Evolutionary conservation across 352 stramenopile species (phyloP), one percentile per base, ranked within the genome.

Genomic region (Phytophthora pisi): DNA sequence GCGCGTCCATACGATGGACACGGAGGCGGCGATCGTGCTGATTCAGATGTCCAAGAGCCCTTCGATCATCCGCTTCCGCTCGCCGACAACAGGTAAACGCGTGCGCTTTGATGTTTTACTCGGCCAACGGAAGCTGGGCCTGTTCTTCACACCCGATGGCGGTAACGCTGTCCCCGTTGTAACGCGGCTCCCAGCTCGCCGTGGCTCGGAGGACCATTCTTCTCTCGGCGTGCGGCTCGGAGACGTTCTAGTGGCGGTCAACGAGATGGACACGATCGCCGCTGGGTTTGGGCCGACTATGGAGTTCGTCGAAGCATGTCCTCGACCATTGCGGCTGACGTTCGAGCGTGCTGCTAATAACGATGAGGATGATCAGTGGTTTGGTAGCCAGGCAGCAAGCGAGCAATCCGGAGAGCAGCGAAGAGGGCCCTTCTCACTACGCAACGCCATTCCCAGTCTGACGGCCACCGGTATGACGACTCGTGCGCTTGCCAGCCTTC

Each of bases 171-270:
- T 92, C 18, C 80, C 80, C 2, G 70, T 92, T 50, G 82, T 90
- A 13, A 80, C 74, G 49, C 61, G 71, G 23, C 57, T 86, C 42
- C 43, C 61, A 13, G 46, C 18, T 57, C 24, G 16, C 3, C 50
- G 36, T 15, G 56, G 11, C 31, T 49, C 50, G 30, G 55, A 8
- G 40, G 36, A 4, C 38, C 49, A 51, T 20, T 61, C 66, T 42
- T 16, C 47, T 45, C 66, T 55, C 4, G 63, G 62, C 0, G 49
- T 81, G 50, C 75, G 52, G 6, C 53, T 80, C 2, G 80, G 84
- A 2, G 82, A 92, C 30, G 62, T 89, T 28, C 72, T 90, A 15
- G 72, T 86, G 11, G 80, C 74, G 31, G 80, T 90, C 9, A 89
- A 92, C 42, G 77, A 74, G 20, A 69, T 81, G 20, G 79, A 84